Evolutionary conservation across 805 yeast genomes (phyloP), one percentile per base, ranked within the genome.

Genomic region (Ogataea chonburiensis): DNA sequence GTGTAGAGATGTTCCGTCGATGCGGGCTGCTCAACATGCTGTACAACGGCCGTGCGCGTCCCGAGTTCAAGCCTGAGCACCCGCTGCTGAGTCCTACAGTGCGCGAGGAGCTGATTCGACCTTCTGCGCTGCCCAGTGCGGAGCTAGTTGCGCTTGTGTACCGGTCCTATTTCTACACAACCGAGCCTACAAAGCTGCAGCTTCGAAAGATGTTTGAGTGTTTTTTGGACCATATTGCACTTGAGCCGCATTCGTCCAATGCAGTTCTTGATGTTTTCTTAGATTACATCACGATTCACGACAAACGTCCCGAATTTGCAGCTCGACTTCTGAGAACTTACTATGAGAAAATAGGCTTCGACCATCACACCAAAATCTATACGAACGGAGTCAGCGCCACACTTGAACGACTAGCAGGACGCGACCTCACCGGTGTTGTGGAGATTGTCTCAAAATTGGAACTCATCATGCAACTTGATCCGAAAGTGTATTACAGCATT

Each of bases 241-340:
- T 17, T 3, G 25, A 36, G 11, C 34, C 30, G 11, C 22, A 15
- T 2, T 10, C 28, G 3, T 28, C 34, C 4, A 29, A 26, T 17
- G 16, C 40, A 12, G 43, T 55, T 4, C 31, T 55, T 15, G 45
- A 46, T 12, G 23, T 38, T 7, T 52, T 55, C 30, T 26, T 55
- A 8, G 28, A 41, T 7, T 48, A 49, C 25, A 17, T 45, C 3
- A 21, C 31, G 8, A 15, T 13, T 5, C 16, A 18, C 12, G 23
- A 28, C 24, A 31, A 38, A 12, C 37, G 33, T 22, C 46, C 52
- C 0, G 17, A 17, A 5, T 43, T 45, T 38, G 49, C 48, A 5
- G 26, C 38, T 11, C 29, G 31, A 11, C 16, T 47, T n/a, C 16
- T 45, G 31, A 12, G 24, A 25, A 12, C 9, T 24, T 43, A 25